Evolutionary conservation across 1,284 basidiomycete genomes (phyloP), one percentile per base, ranked within the genome.

Genomic region (Puccinia hordei): DNA sequence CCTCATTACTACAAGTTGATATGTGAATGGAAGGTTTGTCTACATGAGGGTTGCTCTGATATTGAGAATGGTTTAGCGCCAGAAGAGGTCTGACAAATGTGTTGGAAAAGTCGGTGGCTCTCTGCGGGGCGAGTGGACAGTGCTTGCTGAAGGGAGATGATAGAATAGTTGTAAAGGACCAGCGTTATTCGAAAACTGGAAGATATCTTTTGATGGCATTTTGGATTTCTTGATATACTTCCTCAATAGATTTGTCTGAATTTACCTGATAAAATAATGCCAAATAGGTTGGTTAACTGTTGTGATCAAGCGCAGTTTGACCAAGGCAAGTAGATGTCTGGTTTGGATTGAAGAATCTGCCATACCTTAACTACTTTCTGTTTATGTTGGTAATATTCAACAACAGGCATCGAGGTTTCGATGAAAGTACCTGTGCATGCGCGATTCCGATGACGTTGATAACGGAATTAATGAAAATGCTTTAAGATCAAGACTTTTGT

Each of bases 321-420:
- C 24, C 24, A 5, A n/a, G n/a, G 24, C 12, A 9, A n/a, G 24
- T 4, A 22, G 17, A 49, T 15, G 46, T 49, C 46, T 55, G n/a
- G 53, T n/a, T 55, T 17, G 57, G 12, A 33, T 30, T 17, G 1
- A 13, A 59, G 27, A 30, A 15, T 3, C 53, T 61, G 27, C 27
- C 73, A 41, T 83, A 95, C 94, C 87, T 93, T 89, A 27, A 91
- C 90, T 24, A 98, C 93, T 85, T 94, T 94, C 84, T 87, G 88
- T 81, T 89, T 85, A 81, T 88, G 86, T 76, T 88, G 87, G 86
- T 97, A 98, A 86, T 95, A 89, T 77, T 96, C 88, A 82, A 99
- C 93, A 76, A 99, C 97, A 15, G 97, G 96, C 92, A 94, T 94
- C n/a, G 93, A 94, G 68, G 94, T 92, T 71, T 92, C 90, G 82